A percentile compares a stretch with the other conserved stretches of the same genome.
Evolutionary conservation across 2,329 filamentous ascomycete genomes (phyloP).

Genomic region (Gaeumannomyces sp.): DNA sequence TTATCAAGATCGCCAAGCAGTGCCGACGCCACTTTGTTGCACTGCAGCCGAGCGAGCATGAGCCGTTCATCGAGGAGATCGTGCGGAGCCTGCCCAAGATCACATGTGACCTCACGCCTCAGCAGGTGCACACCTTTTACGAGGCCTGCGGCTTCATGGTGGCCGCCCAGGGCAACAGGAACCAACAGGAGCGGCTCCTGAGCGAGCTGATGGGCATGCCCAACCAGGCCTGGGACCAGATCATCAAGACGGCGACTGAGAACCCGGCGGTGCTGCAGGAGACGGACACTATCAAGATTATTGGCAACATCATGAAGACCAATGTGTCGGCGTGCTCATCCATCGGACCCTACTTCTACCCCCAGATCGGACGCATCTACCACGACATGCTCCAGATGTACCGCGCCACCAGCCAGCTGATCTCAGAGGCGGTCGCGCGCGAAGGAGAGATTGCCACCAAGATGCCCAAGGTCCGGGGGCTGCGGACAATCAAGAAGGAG

Average conservation of each 20-base stretch:
- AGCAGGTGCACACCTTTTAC: slow-evolving; percentile 98
- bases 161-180: slow-evolving; percentile 90
- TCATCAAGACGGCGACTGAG: slow-evolving; percentile 80
- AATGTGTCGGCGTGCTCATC: slow-evolving; percentile 98
- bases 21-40: slow-evolving; percentile 97
- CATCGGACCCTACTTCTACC: slow-evolving; percentile 95
- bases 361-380: slow-evolving; percentile 95
- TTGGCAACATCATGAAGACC: slow-evolving; percentile 99
- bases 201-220: slow-evolving; percentile 89
- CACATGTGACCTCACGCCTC: slow-evolving; percentile 87
- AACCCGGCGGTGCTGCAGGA: slow-evolving; percentile 86
- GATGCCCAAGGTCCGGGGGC: slow-evolving; percentile 90
- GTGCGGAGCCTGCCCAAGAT: slow-evolving; percentile 94
- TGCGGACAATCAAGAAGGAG: slow-evolving; percentile 98
- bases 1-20: slow-evolving; percentile 99
- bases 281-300: slow-evolving; percentile 92
- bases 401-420: slow-evolving; percentile 89
- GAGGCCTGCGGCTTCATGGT: slow-evolving; percentile 99
- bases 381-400: slow-evolving; percentile 99
- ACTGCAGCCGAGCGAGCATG: slow-evolving; percentile 84
- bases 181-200: slow-evolving; percentile 85
- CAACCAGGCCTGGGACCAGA: slow-evolving; percentile 91
- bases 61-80: slow-evolving; percentile 98
- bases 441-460: slow-evolving; percentile 93
- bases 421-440: slow-evolving; percentile 82